Evolutionary conservation across 2,329 filamentous ascomycete genomes (phyloP), one percentile per base, ranked within the genome.

Genomic region (Aspergillus quadricinctus): DNA sequence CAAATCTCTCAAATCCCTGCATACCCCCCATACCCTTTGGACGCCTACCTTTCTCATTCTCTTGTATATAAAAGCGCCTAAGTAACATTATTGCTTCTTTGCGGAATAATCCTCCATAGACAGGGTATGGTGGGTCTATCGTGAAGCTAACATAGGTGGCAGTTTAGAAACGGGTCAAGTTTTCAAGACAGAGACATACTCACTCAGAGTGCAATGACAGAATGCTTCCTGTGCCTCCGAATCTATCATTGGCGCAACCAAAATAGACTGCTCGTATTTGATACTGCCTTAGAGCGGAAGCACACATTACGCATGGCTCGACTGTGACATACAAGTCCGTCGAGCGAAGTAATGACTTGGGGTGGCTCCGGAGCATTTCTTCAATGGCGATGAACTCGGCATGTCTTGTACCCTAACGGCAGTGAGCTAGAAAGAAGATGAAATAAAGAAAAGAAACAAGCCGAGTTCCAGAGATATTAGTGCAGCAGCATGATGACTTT

Each of bases 251-350:
- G 66, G 89, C 85, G 57, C 92, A 96, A 4, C 94, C 95, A 73
- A 94, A 99, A 74, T 93, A 97, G 31, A 99, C 94, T 63, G 88
- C 88, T 60, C 88, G 85, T 73, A 99, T 92, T 14, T 86, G 84
- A 62, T 95, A 88, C 74, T 99, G 95, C 52, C 92, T 86, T 51
- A 99, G 82, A 53, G 95, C 85, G 6, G 92, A 95, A 11, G 94
- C 94, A 71, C 94, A 99, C 94, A 99, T 99, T 77, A 99, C 91
- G 73, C 94, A 99, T 4, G 94, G 94, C 76, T 99, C 95, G 53
- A 99, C 93, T 0, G 94, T 99, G 50, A 99, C 94, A 74, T 99
- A 99, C 52, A 99, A 84, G 68, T 88, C 86, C 9, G 86, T 88
- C 61, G 92, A 84, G 41, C 79, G 80, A 64, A 97, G 80, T 60